Conservation (phyloP, 2,329 filamentous ascomycete genomes). For the Xylaria sp. region DNA sequence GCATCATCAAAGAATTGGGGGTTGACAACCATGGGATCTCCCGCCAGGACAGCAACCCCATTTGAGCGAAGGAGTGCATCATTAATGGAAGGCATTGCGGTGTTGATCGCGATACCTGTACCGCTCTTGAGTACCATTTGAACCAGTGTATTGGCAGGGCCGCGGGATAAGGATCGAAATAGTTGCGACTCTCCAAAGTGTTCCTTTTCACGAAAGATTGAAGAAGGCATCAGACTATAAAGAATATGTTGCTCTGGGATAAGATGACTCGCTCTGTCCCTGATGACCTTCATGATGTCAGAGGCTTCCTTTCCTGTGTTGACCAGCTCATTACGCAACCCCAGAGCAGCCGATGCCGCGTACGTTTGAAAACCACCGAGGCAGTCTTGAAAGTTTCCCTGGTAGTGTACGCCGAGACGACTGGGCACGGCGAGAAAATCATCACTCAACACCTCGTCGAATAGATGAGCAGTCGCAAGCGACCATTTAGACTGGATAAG, state of each 20-base stretch:
- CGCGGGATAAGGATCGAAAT: conserved; percentile 78
- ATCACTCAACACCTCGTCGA: conserved; percentile 88
- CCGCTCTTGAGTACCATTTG: conserved; percentile 78
- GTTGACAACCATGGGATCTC: conserved; percentile 81
- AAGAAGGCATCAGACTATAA: conserved; percentile 83
- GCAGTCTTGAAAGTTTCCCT: conserved; percentile 96
- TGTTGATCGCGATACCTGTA: conserved; percentile 86
- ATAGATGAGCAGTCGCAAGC: conserved; percentile 87
- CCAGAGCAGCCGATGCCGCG: conserved; percentile 87
- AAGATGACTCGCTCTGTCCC: conserved; percentile 83
- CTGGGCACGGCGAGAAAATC: conserved; percentile 92
- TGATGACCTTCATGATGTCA: conserved; percentile 89
- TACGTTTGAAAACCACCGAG: conserved; percentile 97
- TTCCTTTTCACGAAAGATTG: conserved; percentile 84
- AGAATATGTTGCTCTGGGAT: conserved; percentile 84
- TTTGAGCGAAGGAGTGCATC: conserved; percentile 85
- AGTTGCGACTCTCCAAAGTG: conserved; percentile 81
- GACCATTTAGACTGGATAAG: conserved; percentile 86
- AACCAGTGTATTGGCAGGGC: conserved; percentile 74
- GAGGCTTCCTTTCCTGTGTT: conserved; percentile 90
- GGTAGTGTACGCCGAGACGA: conserved; percentile 88
- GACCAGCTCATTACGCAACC: conserved; percentile 89
- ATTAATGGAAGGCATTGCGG: conserved; percentile 85
- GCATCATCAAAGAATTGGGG: conserved; percentile 91
- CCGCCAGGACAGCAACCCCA: conserved; percentile 84